Evolutionary conservation across 2,329 filamentous ascomycete species (phyloP).

Genomic region (Talaromyces verruculosus): DNA sequence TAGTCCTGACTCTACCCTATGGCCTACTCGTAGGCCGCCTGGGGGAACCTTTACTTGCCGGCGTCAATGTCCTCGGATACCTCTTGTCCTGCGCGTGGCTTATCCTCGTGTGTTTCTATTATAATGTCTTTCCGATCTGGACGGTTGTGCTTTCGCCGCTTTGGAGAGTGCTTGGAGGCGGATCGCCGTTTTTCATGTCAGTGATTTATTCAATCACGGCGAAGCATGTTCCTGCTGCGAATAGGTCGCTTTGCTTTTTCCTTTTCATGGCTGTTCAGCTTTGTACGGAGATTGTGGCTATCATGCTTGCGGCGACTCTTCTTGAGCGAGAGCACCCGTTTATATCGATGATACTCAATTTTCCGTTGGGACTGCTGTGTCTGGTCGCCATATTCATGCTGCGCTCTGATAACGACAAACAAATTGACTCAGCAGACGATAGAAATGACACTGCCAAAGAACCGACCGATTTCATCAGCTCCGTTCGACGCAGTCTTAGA

Average conservation of each 20-base stretch:
- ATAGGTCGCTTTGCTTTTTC: slow-evolving; percentile 12
- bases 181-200: slow-evolving; percentile 6
- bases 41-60: slow-evolving; percentile 6
- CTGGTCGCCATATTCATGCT: background rate
- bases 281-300: slow-evolving; percentile 9
- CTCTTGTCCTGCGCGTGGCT: slow-evolving; percentile 10
- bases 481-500: background rate
- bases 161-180: slow-evolving; percentile 5
- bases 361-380: background rate
- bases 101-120: slow-evolving; percentile 3
- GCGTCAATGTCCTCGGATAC: slow-evolving; percentile 8
- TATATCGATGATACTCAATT: slow-evolving; percentile 9
- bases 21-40: slow-evolving; percentile 7
- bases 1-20: slow-evolving; percentile 8
- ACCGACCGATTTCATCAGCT: background rate
- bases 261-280: slow-evolving; percentile 13
- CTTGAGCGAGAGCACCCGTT: background rate
- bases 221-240: slow-evolving; percentile 3
- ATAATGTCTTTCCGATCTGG: slow-evolving; percentile 9
- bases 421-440: background rate
- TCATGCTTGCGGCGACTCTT: slow-evolving; percentile 6
- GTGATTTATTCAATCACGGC: slow-evolving; percentile 9
- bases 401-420: background rate
- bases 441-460: background rate
- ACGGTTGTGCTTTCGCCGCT: slow-evolving; percentile 8